Evolutionary conservation across 78 protist species (phyloP).

Genomic region (Speleostelium caveatum): DNA sequence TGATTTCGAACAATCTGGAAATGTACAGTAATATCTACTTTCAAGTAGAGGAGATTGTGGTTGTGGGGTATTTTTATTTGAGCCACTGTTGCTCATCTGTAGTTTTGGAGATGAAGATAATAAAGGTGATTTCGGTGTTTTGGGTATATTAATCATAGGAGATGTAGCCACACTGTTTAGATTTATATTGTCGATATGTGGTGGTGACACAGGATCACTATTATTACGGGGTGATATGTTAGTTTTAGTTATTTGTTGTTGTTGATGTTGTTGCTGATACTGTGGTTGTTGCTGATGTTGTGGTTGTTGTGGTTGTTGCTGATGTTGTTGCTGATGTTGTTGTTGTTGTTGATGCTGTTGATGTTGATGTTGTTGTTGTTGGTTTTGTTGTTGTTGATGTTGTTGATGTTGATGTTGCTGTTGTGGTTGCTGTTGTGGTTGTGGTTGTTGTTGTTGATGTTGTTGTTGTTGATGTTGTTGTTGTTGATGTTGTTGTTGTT

Average conservation of each 20-base stretch:
- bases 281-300: neutral
- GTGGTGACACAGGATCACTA: neutral
- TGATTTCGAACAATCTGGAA: slow-evolving; percentile 24
- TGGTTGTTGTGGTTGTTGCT: neutral
- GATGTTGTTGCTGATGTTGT: neutral
- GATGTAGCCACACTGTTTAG: neutral
- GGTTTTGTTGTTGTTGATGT: neutral
- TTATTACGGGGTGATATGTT: too few relatives aligned
- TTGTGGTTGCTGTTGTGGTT: too few relatives aligned
- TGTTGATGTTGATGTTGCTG: too few relatives aligned
- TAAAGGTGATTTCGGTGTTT: neutral
- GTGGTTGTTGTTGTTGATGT: neutral
- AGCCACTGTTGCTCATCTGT: neutral
- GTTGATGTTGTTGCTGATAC: neutral
- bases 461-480: neutral
- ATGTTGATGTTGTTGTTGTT: neutral
- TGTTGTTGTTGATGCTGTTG: neutral
- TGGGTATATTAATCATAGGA: neutral
- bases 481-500: neutral
- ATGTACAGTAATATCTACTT: slow-evolving; percentile 22
- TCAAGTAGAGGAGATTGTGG: too few relatives aligned
- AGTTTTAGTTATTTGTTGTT: too few relatives aligned
- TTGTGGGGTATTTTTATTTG: too few relatives aligned
- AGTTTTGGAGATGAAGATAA: neutral
- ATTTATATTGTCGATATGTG: neutral